A percentile compares a stretch with the other conserved stretches of the same genome.
Conservation (phyloP, 306 rosid genomes). For the Cucumis hystrix region DNA sequence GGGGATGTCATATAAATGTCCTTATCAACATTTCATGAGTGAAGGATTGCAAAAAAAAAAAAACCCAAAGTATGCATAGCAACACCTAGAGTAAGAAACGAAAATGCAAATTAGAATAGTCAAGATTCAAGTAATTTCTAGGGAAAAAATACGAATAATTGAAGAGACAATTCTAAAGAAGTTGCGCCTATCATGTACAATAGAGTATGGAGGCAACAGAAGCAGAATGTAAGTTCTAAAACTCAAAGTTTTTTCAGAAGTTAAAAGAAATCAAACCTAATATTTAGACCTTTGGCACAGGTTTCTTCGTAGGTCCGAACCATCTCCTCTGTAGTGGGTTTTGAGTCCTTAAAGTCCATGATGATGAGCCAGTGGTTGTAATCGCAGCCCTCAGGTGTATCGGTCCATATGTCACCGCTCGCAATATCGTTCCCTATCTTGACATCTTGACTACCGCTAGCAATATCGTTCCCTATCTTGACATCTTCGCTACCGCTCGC, state of each 20-base stretch:
- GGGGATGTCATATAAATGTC: not conserved
- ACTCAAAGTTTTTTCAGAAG: not conserved
- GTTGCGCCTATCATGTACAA: not conserved
- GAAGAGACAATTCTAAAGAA: not conserved
- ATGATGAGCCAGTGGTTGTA: constrained; percentile 79
- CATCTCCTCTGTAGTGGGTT: constrained; percentile 46
- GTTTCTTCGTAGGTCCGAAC: constrained; percentile 51
- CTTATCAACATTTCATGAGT: not conserved
- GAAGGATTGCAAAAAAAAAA: not conserved
- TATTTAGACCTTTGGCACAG: constrained; percentile 63
- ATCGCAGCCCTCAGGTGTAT: constrained; percentile 81
- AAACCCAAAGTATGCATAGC: not conserved
- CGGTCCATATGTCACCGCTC: not conserved
- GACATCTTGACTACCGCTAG: no score
- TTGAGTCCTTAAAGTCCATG: constrained; percentile 42
- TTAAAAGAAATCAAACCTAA: constrained; percentile 29
- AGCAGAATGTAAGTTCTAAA: not conserved
- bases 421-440: no score
- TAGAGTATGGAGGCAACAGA: not conserved
- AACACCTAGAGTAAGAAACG: not conserved
- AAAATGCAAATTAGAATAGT: not conserved
- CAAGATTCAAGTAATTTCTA: not conserved
- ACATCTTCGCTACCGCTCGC: no score
- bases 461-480: no score
- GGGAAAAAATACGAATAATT: not conserved